phyloP scores from a whole-genome alignment of 805 yeast genomes.

The Ogataea allantospora region DNA sequence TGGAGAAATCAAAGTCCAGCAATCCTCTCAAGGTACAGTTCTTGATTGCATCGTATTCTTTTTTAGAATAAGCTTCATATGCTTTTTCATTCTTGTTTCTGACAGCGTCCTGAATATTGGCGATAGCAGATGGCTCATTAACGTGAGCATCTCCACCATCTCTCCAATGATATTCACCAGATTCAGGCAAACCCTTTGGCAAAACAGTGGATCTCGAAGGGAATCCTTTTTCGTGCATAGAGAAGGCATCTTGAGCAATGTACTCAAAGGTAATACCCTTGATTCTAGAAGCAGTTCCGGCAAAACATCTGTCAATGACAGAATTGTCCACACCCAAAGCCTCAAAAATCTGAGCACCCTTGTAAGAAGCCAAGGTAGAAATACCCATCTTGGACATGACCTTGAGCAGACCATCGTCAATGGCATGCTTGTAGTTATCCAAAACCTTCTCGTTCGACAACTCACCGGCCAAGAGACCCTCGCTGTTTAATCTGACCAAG shows the following conservation, averaged over 20 bases:
- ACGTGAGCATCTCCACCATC: slow-evolving; percentile 97
- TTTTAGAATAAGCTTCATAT: slow-evolving; percentile 83
- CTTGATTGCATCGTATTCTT: slow-evolving; percentile 87
- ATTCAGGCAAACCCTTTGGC: slow-evolving; percentile 80
- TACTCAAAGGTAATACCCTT: slow-evolving; percentile 94
- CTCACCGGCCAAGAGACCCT: slow-evolving; percentile 61
- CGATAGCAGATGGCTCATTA: slow-evolving; percentile 93
- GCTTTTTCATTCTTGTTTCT: slow-evolving; percentile 94
- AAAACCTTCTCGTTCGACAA: slow-evolving; percentile 60
- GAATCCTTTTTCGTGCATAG: slow-evolving; percentile 89
- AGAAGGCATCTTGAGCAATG: slow-evolving; percentile 94
- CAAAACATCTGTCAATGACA: slow-evolving; percentile 92
- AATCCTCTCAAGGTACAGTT: slow-evolving; percentile 93
- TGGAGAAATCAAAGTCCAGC: slow-evolving; percentile 81
- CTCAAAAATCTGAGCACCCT: slow-evolving; percentile 98
- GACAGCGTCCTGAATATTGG: slow-evolving; percentile 96
- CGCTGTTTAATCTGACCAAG: slow-evolving; percentile 76
- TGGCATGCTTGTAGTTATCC: slow-evolving; percentile 76
- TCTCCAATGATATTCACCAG: slow-evolving; percentile 98
- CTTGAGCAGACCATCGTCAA: slow-evolving; percentile 89
- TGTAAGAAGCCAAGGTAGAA: slow-evolving; percentile 95
- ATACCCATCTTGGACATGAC: slow-evolving; percentile 99
- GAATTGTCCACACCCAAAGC: slow-evolving; percentile 94
- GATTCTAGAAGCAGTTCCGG: slow-evolving; percentile 96
- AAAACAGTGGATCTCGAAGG: slow-evolving; percentile 72